Evolutionary conservation across 1,139 yeast genomes (phyloP), one percentile per base, ranked within the genome.

Genomic region (Citeromyces hawaiiensis): DNA sequence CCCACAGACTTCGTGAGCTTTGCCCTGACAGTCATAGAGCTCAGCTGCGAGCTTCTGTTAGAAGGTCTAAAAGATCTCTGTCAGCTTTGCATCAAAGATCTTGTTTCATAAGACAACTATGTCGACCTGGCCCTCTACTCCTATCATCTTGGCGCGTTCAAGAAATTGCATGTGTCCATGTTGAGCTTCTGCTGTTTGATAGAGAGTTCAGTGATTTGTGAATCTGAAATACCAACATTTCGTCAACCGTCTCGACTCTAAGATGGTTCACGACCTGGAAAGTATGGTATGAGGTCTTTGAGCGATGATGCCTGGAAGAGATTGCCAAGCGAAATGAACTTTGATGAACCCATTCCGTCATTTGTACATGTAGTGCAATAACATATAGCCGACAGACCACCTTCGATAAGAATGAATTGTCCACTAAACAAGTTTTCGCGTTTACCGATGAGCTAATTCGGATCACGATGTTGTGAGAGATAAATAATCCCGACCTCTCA

Each of bases 161-260:
- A 77, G 47, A 40, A 69, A 72, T 41, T 75, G 94, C 50, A 61
- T 80, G 34, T 77, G 85, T 83, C 71, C 47, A 65, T 85, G 13
- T 76, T 44, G 87, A 79, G 34, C 55, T 74, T 4, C 54, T 83
- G 18, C 59, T 86, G 37, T 70, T 76, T 43, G 83, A 81, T 47
- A 21, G 25, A 1, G 38, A 44, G 1, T 52, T 51, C 34, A 39
- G 38, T 3, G 48, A 49, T 15, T 55, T 38, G 27, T 51, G 1
- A 42, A 39, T 35, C 17, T 37, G 11, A 34, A 43, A 1, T 47
- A 48, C 15, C 47, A 42, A n/a, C 45, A 54, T 15, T 35, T 49
- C 5, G 9, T 42, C 23, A 40, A 25, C n/a, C 39, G 34, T 25
- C 21, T 57, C 14, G 55, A 54, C 29, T 2, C 39, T 57, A 31